phyloP scores from a whole-genome alignment of 1,284 basidiomycete genomes.

The Flammula alnicola region DNA sequence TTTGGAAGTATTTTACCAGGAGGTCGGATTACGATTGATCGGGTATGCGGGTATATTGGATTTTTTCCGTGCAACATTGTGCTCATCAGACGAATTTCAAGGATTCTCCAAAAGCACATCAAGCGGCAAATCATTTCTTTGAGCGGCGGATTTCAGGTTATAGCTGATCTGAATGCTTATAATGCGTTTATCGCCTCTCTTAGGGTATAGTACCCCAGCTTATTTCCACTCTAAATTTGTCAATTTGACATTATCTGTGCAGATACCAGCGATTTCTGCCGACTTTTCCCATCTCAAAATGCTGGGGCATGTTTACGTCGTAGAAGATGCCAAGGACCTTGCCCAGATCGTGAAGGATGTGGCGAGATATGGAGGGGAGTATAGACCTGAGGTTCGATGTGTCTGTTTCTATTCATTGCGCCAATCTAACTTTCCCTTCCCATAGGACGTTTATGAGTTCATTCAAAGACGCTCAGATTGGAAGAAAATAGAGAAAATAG shows the following conservation, averaged over 20 bases:
- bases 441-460: constrained; percentile 90
- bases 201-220: constrained; percentile 49
- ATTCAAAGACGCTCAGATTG: constrained; percentile 92
- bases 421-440: constrained; percentile 16
- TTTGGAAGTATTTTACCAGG: constrained; percentile 96
- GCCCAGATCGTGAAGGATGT: constrained; percentile 95
- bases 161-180: constrained; percentile 95
- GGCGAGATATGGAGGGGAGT: constrained; percentile 90
- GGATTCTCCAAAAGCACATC: constrained; percentile 94
- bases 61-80: constrained; percentile 2
- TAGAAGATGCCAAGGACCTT: constrained; percentile 91
- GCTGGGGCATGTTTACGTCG: constrained; percentile 94
- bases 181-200: constrained; percentile 86
- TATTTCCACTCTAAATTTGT: not conserved
- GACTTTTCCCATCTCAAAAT: constrained; percentile 96
- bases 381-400: constrained; percentile 81
- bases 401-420: constrained; percentile 16
- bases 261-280: constrained; percentile 71
- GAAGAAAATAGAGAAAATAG: constrained; percentile 95
- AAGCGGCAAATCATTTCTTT: constrained; percentile 96
- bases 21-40: constrained; percentile 92
- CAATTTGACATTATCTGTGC: not conserved
- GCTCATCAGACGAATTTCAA: constrained; percentile 33
- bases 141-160: constrained; percentile 93
- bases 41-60: constrained; percentile 55